A percentile compares a stretch with the other conserved stretches of the same genome.
Evolutionary conservation across 192 early-diverging fungal genomes (phyloP).

Genomic region (Backusella sp.): DNA sequence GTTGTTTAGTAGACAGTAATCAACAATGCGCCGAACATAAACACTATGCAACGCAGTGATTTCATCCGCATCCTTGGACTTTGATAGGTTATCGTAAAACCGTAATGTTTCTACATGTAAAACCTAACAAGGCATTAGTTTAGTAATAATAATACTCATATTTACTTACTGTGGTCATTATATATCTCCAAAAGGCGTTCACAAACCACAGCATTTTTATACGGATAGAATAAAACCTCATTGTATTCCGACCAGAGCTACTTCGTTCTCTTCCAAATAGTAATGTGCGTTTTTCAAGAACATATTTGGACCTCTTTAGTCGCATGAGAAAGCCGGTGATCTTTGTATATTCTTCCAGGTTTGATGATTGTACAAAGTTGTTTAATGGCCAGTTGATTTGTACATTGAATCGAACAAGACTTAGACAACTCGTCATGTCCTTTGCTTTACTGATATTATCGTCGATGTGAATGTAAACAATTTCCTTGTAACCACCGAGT

Average conservation of each 20-base stretch:
- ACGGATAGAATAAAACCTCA: constrained; percentile 36
- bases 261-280: constrained; percentile 12
- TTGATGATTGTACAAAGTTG: constrained; percentile 29
- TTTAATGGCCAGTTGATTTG: constrained; percentile 32
- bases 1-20: constrained; percentile 39
- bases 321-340: constrained; percentile 33
- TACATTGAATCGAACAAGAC: constrained; percentile 11
- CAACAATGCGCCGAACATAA: constrained; percentile 30
- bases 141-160: background rate
- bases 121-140: constrained; percentile 23
- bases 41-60: constrained; percentile 32
- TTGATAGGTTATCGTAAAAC: constrained; percentile 26
- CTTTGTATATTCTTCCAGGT: constrained; percentile 26
- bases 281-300: constrained; percentile 35
- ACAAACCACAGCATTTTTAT: constrained; percentile 44
- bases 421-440: background rate
- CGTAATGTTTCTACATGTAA: constrained; percentile 36
- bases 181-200: constrained; percentile 39
- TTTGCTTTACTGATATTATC: background rate
- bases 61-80: constrained; percentile 37
- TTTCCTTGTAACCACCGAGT: constrained; percentile 13
- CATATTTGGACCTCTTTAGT: constrained; percentile 37
- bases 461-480: constrained; percentile 26
- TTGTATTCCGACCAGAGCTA: constrained; percentile 13
- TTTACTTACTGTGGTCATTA: constrained; percentile 37